phyloP scores from a whole-genome alignment of 176 grass and related monocot species.

The Eragrostis nindensis region DNA sequence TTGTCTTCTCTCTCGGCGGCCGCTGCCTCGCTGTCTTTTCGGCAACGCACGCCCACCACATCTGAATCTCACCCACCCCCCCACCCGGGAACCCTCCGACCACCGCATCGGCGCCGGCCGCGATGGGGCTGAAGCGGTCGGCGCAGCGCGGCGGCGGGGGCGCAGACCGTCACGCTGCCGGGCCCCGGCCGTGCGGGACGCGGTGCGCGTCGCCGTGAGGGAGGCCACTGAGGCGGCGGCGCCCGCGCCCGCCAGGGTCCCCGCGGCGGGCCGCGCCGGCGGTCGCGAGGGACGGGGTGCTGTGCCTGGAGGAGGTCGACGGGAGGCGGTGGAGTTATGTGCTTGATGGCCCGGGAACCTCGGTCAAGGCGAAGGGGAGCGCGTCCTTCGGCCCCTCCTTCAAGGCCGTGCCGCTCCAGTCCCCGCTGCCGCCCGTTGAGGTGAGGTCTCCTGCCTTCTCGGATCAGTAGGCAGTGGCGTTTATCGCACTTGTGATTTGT shows the following conservation, averaged over 20 bases:
- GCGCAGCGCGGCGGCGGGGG: constrained; percentile 56
- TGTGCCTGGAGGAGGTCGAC: constrained; percentile 92
- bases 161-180: constrained; percentile 57
- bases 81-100: background rate
- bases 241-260: constrained; percentile 39
- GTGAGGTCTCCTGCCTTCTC: constrained; percentile 29
- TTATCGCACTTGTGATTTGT: background rate
- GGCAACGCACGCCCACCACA: constrained; percentile 36
- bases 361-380: constrained; percentile 42
- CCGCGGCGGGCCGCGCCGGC: constrained; percentile 35
- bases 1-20: background rate
- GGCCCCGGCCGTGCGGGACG: constrained; percentile 55
- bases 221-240: constrained; percentile 38
- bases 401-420: constrained; percentile 77
- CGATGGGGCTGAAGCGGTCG: constrained; percentile 78
- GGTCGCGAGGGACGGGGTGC: constrained; percentile 42
- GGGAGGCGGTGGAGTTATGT: constrained; percentile 88
- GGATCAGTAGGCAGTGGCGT: background rate
- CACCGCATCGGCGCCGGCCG: constrained; percentile 62
- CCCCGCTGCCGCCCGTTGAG: constrained; percentile 74
- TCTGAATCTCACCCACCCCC: constrained; percentile 43
- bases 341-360: constrained; percentile 51
- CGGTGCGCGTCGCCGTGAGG: constrained; percentile 54
- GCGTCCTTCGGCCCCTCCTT: constrained; percentile 48
- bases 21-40: constrained; percentile 45